Evolutionary conservation across 75 land plant species (phyloP).

Genomic region (Cryptomeria japonica): DNA sequence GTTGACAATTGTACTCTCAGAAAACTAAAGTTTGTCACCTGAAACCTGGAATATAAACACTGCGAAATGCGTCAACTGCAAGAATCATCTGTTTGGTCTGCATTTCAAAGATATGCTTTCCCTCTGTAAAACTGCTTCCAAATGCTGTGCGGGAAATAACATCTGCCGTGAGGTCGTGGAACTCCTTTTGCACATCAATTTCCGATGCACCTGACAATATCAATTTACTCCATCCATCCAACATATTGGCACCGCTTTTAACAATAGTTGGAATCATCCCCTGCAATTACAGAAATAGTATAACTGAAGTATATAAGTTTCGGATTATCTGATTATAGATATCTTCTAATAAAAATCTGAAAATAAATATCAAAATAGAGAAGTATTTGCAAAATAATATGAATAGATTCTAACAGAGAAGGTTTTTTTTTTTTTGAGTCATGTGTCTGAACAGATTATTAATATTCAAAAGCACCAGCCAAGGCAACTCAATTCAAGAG

Average conservation of each 20-base stretch:
- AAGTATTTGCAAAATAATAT: too few species aligned
- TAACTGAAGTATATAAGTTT: too few species aligned
- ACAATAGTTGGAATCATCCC: not conserved
- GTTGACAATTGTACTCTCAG: not conserved
- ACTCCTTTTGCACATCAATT: conserved; percentile 22
- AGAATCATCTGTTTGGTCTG: conserved; percentile 17
- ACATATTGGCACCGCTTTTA: conserved; percentile 2
- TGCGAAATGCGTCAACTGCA: not conserved
- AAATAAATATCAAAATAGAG: too few species aligned
- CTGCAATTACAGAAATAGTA: too few species aligned
- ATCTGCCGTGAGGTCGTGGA: conserved; percentile 23
- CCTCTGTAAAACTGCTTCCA: conserved; percentile 31
- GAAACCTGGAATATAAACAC: conserved; percentile 2
- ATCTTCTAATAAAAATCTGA: too few species aligned
- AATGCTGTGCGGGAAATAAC: conserved; percentile 43
- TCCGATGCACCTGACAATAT: conserved; percentile 4
- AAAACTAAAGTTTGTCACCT: not conserved
- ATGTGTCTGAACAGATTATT: too few species aligned
- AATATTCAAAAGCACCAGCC: too few species aligned
- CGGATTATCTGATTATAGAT: too few species aligned
- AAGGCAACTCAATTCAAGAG: too few species aligned
- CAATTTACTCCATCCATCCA: conserved; percentile 7
- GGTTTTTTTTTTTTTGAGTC: too few species aligned
- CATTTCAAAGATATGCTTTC: conserved; percentile 25
- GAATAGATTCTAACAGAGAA: too few species aligned